phyloP scores from a whole-genome alignment of 169 alveolate species.

The Cryptosporidium sp. region DNA sequence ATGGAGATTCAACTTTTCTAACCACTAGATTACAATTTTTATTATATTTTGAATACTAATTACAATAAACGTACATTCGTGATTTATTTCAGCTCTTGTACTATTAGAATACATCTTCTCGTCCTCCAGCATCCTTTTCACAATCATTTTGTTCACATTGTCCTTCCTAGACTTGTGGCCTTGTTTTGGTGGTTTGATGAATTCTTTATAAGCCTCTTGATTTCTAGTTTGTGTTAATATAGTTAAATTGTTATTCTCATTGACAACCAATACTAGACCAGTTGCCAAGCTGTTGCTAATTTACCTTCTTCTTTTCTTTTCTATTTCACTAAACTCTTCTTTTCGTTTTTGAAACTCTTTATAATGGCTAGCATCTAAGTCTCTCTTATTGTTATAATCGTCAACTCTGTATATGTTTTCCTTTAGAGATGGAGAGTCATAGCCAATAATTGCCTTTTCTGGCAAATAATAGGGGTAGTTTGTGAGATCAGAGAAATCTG shows the following conservation, averaged over 20 bases:
- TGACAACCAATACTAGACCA: neutral
- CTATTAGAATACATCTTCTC: conserved; percentile 18
- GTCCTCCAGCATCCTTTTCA: conserved; percentile 19
- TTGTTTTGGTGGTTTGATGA: conserved; percentile 9
- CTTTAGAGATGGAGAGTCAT: conserved; percentile 41
- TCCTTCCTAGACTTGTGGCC: neutral
- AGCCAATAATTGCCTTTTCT: conserved; percentile 45
- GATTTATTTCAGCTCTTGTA: neutral
- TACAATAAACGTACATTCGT: conserved; percentile 14
- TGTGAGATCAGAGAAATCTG: conserved; percentile 46
- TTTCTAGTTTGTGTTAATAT: neutral
- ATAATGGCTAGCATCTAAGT: conserved; percentile 17
- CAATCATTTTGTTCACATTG: neutral
- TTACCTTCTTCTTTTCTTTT: conserved; percentile 57
- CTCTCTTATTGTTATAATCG: neutral
- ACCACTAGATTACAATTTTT: neutral
- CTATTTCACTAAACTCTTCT: conserved; percentile 36
- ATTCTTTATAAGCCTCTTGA: conserved; percentile 63
- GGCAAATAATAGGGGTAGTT: conserved; percentile 47
- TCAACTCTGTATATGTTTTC: conserved; percentile 9
- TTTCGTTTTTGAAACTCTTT: conserved; percentile 21
- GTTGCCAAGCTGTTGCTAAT: neutral
- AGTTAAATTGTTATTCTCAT: neutral
- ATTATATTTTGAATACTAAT: neutral
- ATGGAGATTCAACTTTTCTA: conserved; percentile 35